phyloP scores from a whole-genome alignment of 208 protist species.

The Lotmaria passim region DNA sequence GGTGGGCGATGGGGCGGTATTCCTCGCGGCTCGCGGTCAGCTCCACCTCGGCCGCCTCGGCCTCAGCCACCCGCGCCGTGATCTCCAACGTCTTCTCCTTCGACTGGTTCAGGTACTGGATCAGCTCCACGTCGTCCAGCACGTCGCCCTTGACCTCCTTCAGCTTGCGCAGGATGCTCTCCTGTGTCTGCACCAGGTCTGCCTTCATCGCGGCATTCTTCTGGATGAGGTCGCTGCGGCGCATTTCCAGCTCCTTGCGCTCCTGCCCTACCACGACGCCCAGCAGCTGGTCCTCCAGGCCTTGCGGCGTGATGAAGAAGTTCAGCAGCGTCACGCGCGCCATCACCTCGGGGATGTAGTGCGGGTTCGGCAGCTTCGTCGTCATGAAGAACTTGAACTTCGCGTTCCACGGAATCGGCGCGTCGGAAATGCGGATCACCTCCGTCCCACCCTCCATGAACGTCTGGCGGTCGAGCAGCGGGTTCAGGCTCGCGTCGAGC shows the following conservation, averaged over 20 bases:
- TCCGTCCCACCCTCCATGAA: slow-evolving; percentile 94
- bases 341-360: slow-evolving; percentile 97
- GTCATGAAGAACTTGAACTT: slow-evolving; percentile 99
- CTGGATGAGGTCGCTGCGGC: slow-evolving; percentile 95
- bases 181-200: slow-evolving; percentile 96
- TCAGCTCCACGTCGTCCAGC: slow-evolving; percentile 98
- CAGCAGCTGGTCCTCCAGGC: slow-evolving; percentile 98
- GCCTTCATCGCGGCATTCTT: slow-evolving; percentile 97
- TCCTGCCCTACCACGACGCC: slow-evolving; percentile 97
- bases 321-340: slow-evolving; percentile 99
- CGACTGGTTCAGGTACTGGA: slow-evolving; percentile 95
- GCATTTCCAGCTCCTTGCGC: slow-evolving; percentile 96
- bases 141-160: slow-evolving; percentile 95
- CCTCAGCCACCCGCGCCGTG: slow-evolving; percentile 93
- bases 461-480: slow-evolving; percentile 94
- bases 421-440: slow-evolving; percentile 98
- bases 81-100: slow-evolving; percentile 96
- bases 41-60: slow-evolving; percentile 95
- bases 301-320: slow-evolving; percentile 98
- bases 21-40: slow-evolving; percentile 96
- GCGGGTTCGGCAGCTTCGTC: slow-evolving; percentile 98
- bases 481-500: slow-evolving; percentile 96
- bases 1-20: slow-evolving; percentile 95
- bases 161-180: slow-evolving; percentile 96
- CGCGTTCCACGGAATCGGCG: slow-evolving; percentile 94